Base-by-base conservation (phyloP, 2,329 filamentous ascomycete species). In the Teratosphaeria gauchensis region DNA sequence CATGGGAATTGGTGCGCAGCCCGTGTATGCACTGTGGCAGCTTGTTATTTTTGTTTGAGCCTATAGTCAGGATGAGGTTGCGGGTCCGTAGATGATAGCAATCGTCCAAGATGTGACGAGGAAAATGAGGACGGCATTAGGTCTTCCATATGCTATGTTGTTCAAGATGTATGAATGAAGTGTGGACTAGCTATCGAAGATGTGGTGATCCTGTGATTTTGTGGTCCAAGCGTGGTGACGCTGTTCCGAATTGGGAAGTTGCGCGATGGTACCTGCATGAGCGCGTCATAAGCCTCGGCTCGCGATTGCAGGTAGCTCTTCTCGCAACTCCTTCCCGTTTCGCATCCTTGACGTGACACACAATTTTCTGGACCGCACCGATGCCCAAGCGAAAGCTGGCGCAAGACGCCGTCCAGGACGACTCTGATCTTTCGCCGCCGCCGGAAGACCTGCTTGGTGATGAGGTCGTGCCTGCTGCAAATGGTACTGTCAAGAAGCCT, bases 301-400 rank as follows among this genome's bases (percentile, higher is more conserved):
- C 16, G 42, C 42, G 42, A 9, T 3, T n/a, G 14, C 6, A 7
- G 6, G 42, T 19, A 19, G 12, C 33, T 38, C 33, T 38, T 11
- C 9, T 38, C 33, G 3, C 11, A 38, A 16, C 6, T 38, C 33
- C 35, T n/a, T 16, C 12, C 5, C 35, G 2, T 42, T 11, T 6
- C 9, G 42, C n/a, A 48, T 48, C 5, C 9, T 2, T 48, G 42
- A 48, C 42, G 21, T 12, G 4, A 4, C 4, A 21, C 42, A 48
- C 9, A 21, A 6, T 4, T 2, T n/a, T 12, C 35, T 42, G 8
- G 4, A 19, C 19, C 16, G 30, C 32, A 35, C 58, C 46, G 14
- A 69, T 69, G 68, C 63, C 68, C 35, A 69, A 68, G 58, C 63
- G 65, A 12, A 68, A 66, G 59, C 53, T 57, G 11, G 57, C 46